Conservation (phyloP, 2,329 filamentous ascomycete species). For the Trichoderma polysporum region DNA sequence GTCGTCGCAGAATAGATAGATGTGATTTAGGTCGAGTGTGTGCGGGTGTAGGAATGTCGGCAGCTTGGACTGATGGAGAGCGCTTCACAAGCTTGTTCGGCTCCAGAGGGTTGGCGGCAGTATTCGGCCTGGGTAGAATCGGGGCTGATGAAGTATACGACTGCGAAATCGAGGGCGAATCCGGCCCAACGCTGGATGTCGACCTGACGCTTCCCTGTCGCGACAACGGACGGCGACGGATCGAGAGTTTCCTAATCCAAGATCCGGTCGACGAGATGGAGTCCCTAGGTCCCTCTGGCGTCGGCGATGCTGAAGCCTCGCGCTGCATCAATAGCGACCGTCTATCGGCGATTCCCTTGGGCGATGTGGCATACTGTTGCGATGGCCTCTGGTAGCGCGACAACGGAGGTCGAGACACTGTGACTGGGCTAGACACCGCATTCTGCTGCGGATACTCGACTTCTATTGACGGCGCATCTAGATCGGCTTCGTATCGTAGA, state of each 20-base stretch:
- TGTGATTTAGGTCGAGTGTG: slow-evolving; percentile 58
- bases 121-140: slow-evolving; percentile 49
- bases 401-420: slow-evolving; percentile 37
- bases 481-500: slow-evolving; percentile 47
- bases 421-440: slow-evolving; percentile 33
- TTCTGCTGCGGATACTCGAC: slow-evolving; percentile 34
- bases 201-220: slow-evolving; percentile 65
- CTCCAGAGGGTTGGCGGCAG: slow-evolving; percentile 47
- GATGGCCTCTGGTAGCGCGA: slow-evolving; percentile 40
- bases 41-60: slow-evolving; percentile 41
- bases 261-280: slow-evolving; percentile 63
- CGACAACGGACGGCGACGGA: slow-evolving; percentile 64
- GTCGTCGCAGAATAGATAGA: slow-evolving; percentile 65
- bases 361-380: slow-evolving; percentile 40
- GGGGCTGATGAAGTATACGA: slow-evolving; percentile 67
- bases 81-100: slow-evolving; percentile 81
- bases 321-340: slow-evolving; percentile 43
- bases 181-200: slow-evolving; percentile 63
- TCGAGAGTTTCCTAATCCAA: slow-evolving; percentile 71
- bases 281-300: slow-evolving; percentile 50
- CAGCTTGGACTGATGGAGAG: slow-evolving; percentile 55
- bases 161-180: slow-evolving; percentile 64
- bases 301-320: slow-evolving; percentile 39
- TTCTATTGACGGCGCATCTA: slow-evolving; percentile 35
- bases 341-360: slow-evolving; percentile 41